Conservation (phyloP, 2,329 filamentous ascomycete species). For the Diaporthe citriasiana region DNA sequence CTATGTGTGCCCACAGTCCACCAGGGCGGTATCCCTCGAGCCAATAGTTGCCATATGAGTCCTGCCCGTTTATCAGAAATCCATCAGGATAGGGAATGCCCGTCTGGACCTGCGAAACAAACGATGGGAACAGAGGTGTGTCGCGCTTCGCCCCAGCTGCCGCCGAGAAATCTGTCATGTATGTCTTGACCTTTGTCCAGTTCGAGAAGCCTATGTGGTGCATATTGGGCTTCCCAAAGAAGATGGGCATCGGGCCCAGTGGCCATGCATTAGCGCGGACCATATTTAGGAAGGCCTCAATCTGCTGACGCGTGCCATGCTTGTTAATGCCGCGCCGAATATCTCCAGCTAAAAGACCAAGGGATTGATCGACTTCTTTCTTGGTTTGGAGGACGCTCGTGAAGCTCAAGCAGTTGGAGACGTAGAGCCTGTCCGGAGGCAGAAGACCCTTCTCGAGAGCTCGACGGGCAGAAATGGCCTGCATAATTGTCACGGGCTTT, state of each 20-base stretch:
- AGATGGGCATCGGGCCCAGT: slow-evolving; percentile 44
- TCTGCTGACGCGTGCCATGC: slow-evolving; percentile 52
- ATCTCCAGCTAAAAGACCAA: slow-evolving; percentile 48
- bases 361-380: slow-evolving; percentile 48
- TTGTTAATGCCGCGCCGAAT: slow-evolving; percentile 50
- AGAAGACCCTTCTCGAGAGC: slow-evolving; percentile 47
- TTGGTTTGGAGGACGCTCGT: slow-evolving; percentile 43
- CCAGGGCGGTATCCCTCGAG: slow-evolving; percentile 47
- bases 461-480: slow-evolving; percentile 42
- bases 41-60: slow-evolving; percentile 50
- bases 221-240: slow-evolving; percentile 52
- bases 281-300: slow-evolving; percentile 53
- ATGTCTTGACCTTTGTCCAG: slow-evolving; percentile 51
- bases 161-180: slow-evolving; percentile 48
- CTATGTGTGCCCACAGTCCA: slow-evolving; percentile 47
- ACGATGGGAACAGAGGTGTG: slow-evolving; percentile 41
- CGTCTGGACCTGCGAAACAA: slow-evolving; percentile 48
- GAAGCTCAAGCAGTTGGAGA: slow-evolving; percentile 51
- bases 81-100: slow-evolving; percentile 47
- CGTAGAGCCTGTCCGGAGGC: slow-evolving; percentile 45
- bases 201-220: slow-evolving; percentile 51
- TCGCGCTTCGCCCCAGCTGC: slow-evolving; percentile 40
- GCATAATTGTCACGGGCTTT: slow-evolving; percentile 46
- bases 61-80: slow-evolving; percentile 50
- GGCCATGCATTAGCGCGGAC: slow-evolving; percentile 45